phyloP scores from a whole-genome alignment of 768 basidiomycete species.

The Agaricus sinodeliciosus region DNA sequence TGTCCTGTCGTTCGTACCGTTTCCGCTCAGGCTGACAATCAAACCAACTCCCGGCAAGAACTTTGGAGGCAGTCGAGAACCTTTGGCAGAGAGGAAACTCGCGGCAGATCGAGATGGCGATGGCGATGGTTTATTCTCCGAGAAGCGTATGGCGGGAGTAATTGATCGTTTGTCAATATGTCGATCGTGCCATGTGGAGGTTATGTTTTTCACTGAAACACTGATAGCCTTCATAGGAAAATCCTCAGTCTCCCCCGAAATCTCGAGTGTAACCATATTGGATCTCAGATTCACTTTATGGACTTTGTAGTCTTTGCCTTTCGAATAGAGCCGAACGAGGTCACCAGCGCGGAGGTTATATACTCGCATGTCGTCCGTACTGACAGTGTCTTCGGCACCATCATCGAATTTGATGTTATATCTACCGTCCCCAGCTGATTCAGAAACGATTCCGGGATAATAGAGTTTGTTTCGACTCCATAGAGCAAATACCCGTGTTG shows the following conservation, averaged over 20 bases:
- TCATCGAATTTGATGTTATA: slow-evolving; percentile 69
- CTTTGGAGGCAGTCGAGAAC: slow-evolving; percentile 19
- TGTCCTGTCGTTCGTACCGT: slow-evolving; percentile 29
- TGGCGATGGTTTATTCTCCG: slow-evolving; percentile 26
- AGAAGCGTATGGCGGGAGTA: slow-evolving; percentile 32
- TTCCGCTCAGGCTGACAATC: slow-evolving; percentile 46
- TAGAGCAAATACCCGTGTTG: slow-evolving; percentile 63
- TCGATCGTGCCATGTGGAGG: slow-evolving; percentile 49
- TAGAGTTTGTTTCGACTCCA: slow-evolving; percentile 58
- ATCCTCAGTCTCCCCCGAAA: slow-evolving; percentile 31
- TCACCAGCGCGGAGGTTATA: slow-evolving; percentile 50
- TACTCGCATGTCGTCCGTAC: slow-evolving; percentile 45
- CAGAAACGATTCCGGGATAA: slow-evolving; percentile 52
- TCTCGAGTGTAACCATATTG: slow-evolving; percentile 28
- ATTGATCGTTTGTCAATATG: slow-evolving; percentile 34
- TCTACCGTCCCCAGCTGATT: slow-evolving; percentile 19
- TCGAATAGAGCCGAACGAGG: slow-evolving; percentile 31
- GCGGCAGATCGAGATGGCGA: slow-evolving; percentile 45
- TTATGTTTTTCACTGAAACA: slow-evolving; percentile 45
- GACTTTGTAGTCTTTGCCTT: slow-evolving; percentile 1
- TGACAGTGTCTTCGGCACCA: slow-evolving; percentile 37
- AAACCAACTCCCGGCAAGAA: slow-evolving; percentile 47
- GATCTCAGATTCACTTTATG: slow-evolving; percentile 14
- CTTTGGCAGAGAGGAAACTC: slow-evolving; percentile 26
- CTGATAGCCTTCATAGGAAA: slow-evolving; percentile 34